phyloP scores from a whole-genome alignment of 1,284 basidiomycete species.

The Malassezia yamatoensis region DNA sequence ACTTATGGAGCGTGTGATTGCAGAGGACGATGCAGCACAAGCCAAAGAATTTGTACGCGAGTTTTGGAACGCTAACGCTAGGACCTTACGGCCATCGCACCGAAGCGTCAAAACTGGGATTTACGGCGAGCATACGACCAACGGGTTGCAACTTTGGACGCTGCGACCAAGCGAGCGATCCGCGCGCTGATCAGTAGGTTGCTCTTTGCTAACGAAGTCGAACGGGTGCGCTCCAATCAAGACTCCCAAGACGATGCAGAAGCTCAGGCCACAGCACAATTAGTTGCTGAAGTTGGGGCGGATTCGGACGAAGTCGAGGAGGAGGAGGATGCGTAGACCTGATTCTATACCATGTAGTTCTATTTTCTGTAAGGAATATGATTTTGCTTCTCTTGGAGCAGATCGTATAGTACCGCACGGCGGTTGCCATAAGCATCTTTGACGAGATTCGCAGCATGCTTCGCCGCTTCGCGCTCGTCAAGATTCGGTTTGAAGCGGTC shows the following conservation, averaged over 20 bases:
- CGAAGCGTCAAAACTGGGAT: constrained; percentile 92
- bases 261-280: background rate
- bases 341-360: background rate
- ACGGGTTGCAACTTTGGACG: constrained; percentile 74
- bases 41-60: constrained; percentile 46
- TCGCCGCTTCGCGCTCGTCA: constrained; percentile 79
- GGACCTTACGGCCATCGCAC: constrained; percentile 92
- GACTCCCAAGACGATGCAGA: background rate
- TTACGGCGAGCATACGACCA: constrained; percentile 84
- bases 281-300: constrained; percentile 10
- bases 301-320: background rate
- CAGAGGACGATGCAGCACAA: constrained; percentile 5
- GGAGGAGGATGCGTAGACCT: background rate
- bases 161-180: constrained; percentile 79
- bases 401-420: constrained; percentile 81
- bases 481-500: constrained; percentile 77
- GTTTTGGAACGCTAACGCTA: background rate
- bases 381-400: constrained; percentile 49
- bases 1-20: constrained; percentile 7
- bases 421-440: constrained; percentile 90
- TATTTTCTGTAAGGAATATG: constrained; percentile 28
- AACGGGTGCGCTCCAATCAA: constrained; percentile 4
- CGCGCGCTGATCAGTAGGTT: constrained; percentile 72
- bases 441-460: constrained; percentile 73
- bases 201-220: constrained; percentile 45